Evolutionary conservation across 2,329 filamentous ascomycete genomes (phyloP), one percentile per base, ranked within the genome.

Genomic region (Xylaria hypoxylon): DNA sequence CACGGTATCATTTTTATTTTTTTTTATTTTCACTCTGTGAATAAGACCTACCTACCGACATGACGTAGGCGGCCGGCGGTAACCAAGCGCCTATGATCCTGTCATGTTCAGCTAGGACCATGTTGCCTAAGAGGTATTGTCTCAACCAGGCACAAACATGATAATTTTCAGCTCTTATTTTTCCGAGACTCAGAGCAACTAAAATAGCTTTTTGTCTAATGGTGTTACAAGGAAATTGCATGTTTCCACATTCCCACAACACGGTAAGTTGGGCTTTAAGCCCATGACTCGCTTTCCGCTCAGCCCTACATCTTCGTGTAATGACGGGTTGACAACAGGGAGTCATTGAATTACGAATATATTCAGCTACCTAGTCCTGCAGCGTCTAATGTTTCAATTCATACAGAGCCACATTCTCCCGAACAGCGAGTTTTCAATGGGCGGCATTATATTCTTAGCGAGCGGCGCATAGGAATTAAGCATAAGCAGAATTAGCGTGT

Each of bases 1-100:
- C 13, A 5, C 15, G 3, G 15, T 15, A n/a, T n/a, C n/a, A n/a
- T 38, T 38, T 15, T 15, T 38, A 10, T 15, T 38, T 38, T 15
- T 38, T 38, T 15, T 15, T 38, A 10, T 15, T 38, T 38, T 15
- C 35, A 4, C 35, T 38, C 5, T 33, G 31, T 33, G 31, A 33
- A 33, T 33, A 33, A 33, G 11, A 15, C 13, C 35, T 28, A 6
- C 5, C 8, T 42, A 7, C 35, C 19, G 13, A 24, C 28, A 19
- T 62, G 42, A 62, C 59, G 50, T 56, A 42, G 22, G 59, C 50
- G 59, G 51, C 50, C 28, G 10, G 40, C 11, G 2, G 50, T 38
- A 48, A 55, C 24, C 17, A 24, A n/a, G 48, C 58, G 58, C 26
- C 13, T 42, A 40, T 48, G 11, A 22, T 13, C 2, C 33, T 8